Evolutionary conservation across 768 basidiomycete species (phyloP).

Genomic region (Russula ochroleuca): DNA sequence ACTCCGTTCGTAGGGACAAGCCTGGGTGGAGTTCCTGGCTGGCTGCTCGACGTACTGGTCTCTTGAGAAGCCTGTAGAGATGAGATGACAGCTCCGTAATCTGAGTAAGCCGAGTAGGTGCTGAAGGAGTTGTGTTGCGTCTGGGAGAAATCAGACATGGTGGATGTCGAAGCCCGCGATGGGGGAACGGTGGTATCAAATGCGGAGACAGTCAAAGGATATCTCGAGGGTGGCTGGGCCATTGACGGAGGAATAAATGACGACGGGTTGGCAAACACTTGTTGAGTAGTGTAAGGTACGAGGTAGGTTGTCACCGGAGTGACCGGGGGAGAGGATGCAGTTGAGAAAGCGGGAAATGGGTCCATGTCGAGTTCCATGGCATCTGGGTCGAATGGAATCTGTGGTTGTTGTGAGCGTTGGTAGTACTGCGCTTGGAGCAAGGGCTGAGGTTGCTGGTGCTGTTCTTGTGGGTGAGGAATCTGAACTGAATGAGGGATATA

Average conservation of each 20-base stretch:
- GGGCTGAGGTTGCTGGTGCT: conserved; percentile 31
- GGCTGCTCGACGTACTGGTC: conserved; percentile 6
- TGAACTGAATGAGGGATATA: conserved; percentile 2
- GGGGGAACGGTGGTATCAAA: conserved; percentile 55
- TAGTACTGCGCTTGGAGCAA: conserved; percentile 29
- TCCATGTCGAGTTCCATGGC: conserved; percentile 79
- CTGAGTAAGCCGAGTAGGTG: conserved; percentile 49
- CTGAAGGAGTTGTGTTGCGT: conserved; percentile 56
- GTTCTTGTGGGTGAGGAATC: conserved; percentile 6
- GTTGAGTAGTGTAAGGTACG: conserved; percentile 31
- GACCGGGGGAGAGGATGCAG: conserved; percentile 40
- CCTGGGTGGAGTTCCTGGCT: conserved; percentile 36
- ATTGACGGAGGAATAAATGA: too few relatives aligned
- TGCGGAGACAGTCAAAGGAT: conserved; percentile 40
- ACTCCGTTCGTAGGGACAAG: conserved; percentile 50
- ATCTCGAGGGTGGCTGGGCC: conserved; percentile 31
- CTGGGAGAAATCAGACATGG: conserved; percentile 36
- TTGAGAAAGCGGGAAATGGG: conserved; percentile 34
- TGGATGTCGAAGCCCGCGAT: conserved; percentile 37
- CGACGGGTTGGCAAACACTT: neutral
- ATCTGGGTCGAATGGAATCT: conserved; percentile 61
- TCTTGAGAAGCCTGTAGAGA: conserved; percentile 52
- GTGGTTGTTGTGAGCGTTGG: conserved; percentile 30
- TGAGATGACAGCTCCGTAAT: conserved; percentile 46
- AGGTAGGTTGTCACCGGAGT: conserved; percentile 44